Conservation (phyloP, 2,329 filamentous ascomycete genomes). For the Penicillium sp. region DNA sequence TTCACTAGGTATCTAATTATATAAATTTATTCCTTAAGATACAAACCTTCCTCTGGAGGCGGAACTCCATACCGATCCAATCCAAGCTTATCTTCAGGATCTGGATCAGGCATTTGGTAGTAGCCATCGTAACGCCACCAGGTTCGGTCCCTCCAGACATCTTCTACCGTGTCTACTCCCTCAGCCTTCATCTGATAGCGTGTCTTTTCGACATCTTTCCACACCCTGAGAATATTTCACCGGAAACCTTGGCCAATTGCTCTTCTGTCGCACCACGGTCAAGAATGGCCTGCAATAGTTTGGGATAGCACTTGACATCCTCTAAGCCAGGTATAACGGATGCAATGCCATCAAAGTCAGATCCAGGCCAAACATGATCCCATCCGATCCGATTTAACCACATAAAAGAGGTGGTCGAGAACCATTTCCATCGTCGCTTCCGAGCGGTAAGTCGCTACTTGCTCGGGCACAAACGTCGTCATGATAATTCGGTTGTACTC, state of each 20-base stretch:
- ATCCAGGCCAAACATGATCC: not conserved
- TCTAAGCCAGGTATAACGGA: not conserved
- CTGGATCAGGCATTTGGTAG: not conserved
- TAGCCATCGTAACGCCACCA: conserved; percentile 1
- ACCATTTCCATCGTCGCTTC: not conserved
- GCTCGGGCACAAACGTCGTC: not conserved
- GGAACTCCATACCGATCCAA: not conserved
- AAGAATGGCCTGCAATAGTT: not conserved
- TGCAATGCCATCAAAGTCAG: conserved; percentile 1
- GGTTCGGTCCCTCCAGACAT: not conserved
- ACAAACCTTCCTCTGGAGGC: not conserved
- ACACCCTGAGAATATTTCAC: not conserved
- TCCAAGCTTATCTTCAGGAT: not conserved
- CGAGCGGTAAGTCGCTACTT: not conserved
- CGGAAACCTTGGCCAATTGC: not conserved
- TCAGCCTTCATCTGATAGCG: not conserved
- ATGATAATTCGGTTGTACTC: not conserved
- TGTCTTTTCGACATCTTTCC: not conserved
- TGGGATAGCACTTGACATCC: not conserved
- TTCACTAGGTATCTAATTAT: no score
- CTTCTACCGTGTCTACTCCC: not conserved
- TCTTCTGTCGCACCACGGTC: not conserved
- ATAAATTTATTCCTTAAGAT: not conserved
- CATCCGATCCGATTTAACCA: not conserved
- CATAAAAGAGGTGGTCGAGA: not conserved